Evolutionary conservation across 345 rosid species (phyloP).

Genomic region (Clausena lansium): DNA sequence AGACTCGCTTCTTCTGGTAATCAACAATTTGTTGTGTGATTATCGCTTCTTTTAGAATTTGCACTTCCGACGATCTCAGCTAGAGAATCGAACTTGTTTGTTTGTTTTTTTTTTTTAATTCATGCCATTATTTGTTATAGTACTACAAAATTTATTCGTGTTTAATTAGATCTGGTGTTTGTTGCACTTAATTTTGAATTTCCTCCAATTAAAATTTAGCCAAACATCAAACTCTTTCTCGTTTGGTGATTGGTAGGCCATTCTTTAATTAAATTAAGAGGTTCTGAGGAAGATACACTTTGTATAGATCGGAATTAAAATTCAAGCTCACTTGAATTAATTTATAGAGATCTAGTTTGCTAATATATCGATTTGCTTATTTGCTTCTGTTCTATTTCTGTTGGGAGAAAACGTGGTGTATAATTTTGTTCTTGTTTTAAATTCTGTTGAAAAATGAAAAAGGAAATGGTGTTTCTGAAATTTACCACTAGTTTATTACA

Average conservation of each 20-base stretch:
- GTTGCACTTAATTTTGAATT: neutral
- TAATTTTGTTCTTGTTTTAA: neutral
- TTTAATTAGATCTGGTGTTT: neutral
- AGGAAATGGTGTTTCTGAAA: neutral
- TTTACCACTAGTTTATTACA: neutral
- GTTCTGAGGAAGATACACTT: neutral
- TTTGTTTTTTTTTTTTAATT: slow-evolving; percentile 8
- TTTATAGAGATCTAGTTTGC: neutral
- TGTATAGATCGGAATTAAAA: slow-evolving; percentile 1
- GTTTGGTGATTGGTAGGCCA: neutral
- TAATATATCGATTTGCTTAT: neutral
- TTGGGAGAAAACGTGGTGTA: neutral
- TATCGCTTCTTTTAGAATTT: neutral
- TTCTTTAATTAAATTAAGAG: neutral
- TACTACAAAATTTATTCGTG: neutral
- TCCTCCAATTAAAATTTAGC: neutral
- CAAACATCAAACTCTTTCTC: neutral
- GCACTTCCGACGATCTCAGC: neutral
- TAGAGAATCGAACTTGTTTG: slow-evolving; percentile 6
- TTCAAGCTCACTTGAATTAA: neutral
- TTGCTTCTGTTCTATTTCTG: neutral
- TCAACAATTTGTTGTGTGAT: neutral
- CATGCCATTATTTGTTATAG: neutral
- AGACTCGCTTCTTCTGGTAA: slow-evolving; percentile 97
- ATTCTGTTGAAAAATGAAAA: slow-evolving; percentile 3